Evolutionary conservation across 768 basidiomycete genomes (phyloP), one percentile per base, ranked within the genome.

Genomic region (Podaxis carcinomalis): DNA sequence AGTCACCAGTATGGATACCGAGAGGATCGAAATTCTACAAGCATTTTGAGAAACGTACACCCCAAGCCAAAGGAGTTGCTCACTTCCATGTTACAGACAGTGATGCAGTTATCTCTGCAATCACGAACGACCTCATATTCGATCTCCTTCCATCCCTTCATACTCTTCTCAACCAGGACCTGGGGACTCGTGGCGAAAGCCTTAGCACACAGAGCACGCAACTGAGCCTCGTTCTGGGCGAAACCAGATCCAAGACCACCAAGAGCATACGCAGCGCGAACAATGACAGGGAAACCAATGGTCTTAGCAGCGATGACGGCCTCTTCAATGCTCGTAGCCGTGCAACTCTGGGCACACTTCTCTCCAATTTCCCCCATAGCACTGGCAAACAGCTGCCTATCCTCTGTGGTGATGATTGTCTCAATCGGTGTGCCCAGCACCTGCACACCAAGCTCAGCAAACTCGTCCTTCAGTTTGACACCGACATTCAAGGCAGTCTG

Each of bases 131-230:
- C 96, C 72, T 99, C 96, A 68, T 99, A 99, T 78, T 99, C 96
- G 66, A 99, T 96, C 80, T 99, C 96, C 77, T 99, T 98, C 96
- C 96, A 99, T 2, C 96, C 96, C 77, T 98, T 98, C 96, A 98
- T 98, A 68, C 92, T 95, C 82, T 88, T 95, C 81, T 99, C 97
- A 14, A 99, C 94, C n/a, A 99, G 81, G 0, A 99, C 95, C 75
- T 98, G 97, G 47, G 96, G 95, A 67, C 93, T 95, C 13, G 94
- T 98, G 49, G 96, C 95, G 70, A 99, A 98, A 9, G 97, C 96
- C 77, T 95, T 97, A 66, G 80, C 83, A 70, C 95, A 98, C 19
- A 99, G 78, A 35, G 90, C 90, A 64, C 85, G 83, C 61, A 99
- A 79, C 78, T 98, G 92, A n/a, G 74, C 79, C 72, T 95, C 95